These are phyloP conservation scores for Plasmodium cynomolgi DNA, from an alignment of 169 alveolate genomes.

Conservation along the genomic window DNA sequence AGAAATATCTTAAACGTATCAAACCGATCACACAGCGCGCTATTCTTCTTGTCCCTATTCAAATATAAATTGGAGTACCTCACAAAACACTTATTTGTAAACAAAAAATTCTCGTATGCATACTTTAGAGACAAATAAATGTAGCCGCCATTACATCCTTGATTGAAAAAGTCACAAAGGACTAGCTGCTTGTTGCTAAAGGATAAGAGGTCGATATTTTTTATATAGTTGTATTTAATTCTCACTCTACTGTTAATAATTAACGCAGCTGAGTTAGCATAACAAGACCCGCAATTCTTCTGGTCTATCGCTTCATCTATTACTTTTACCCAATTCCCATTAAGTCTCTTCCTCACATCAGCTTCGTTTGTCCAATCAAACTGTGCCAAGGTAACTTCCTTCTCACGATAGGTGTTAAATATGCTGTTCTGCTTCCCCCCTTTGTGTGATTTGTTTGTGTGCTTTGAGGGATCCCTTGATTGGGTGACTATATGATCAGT, in stretches of 20 bases:
- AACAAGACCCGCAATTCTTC: slow-evolving; percentile 66
- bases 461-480: neutral
- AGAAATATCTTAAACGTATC: slow-evolving; percentile 38
- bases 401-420: slow-evolving; percentile 15
- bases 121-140: slow-evolving; percentile 60
- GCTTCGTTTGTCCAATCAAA: slow-evolving; percentile 65
- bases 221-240: slow-evolving; percentile 56
- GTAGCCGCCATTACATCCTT: slow-evolving; percentile 71
- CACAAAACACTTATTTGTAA: slow-evolving; percentile 50
- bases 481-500: neutral
- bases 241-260: slow-evolving; percentile 69
- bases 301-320: slow-evolving; percentile 66
- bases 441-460: neutral
- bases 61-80: neutral
- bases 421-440: slow-evolving; percentile 35
- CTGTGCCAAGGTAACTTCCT: slow-evolving; percentile 21
- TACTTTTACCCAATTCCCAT: slow-evolving; percentile 25
- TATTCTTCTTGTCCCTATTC: slow-evolving; percentile 1
- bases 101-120: slow-evolving; percentile 68
- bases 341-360: slow-evolving; percentile 47
- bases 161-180: slow-evolving; percentile 51
- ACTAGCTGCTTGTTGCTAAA: slow-evolving; percentile 54
- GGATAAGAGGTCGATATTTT: slow-evolving; percentile 32
- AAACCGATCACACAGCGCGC: slow-evolving; percentile 51
- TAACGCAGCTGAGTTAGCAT: slow-evolving; percentile 59